Conservation (phyloP, 495 filamentous ascomycete genomes). For the Xylaria sp. region DNA sequence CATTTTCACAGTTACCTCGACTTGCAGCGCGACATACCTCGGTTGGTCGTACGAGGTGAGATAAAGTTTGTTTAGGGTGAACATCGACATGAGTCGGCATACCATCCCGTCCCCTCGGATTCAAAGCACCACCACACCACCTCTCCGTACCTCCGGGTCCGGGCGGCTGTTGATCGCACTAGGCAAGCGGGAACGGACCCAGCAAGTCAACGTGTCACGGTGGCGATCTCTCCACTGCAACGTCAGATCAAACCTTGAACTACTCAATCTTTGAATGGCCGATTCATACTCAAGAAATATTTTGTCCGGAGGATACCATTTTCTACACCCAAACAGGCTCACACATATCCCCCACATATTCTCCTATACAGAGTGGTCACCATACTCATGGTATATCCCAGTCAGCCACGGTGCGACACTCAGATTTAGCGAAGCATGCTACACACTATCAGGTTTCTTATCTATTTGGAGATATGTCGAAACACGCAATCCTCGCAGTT, state of each 20-base stretch:
- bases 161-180: slow-evolving; percentile 7
- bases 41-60: not conserved
- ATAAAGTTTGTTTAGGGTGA: slow-evolving; percentile 2
- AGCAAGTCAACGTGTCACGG: not conserved
- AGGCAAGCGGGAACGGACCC: not conserved
- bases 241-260: not conserved
- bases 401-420: not conserved
- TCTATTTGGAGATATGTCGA: not conserved
- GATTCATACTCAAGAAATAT: not conserved
- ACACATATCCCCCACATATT: not conserved
- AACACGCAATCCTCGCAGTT: not conserved
- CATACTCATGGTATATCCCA: not conserved
- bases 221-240: not conserved
- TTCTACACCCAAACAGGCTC: not conserved
- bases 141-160: not conserved
- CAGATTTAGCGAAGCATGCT: not conserved
- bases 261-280: not conserved
- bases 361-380: not conserved
- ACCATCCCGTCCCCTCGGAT: slow-evolving; percentile 5
- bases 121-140: not conserved
- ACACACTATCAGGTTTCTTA: not conserved
- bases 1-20: not conserved
- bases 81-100: not conserved
- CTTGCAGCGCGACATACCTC: not conserved
- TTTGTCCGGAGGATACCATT: not conserved